Conservation (phyloP, 2,329 filamentous ascomycete species). For the Cercospora sesami region DNA sequence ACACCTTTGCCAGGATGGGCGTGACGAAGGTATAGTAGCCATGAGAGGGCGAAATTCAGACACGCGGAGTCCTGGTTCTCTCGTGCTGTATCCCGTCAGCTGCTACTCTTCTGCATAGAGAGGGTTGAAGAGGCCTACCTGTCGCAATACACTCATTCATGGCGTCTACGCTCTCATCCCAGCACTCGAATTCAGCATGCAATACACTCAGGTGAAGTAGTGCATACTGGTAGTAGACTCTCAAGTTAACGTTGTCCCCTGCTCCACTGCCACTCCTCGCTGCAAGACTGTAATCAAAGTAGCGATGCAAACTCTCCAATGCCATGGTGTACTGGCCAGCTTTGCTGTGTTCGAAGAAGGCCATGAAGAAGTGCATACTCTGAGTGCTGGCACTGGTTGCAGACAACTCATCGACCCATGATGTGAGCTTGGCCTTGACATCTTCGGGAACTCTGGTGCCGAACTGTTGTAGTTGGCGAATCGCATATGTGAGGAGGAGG, state of each 20-base stretch:
- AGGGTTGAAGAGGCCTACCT: constrained; percentile 27
- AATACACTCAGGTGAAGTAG: constrained; percentile 89
- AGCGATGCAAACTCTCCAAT: constrained; percentile 87
- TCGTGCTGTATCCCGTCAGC: constrained; percentile 56
- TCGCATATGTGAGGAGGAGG: constrained; percentile 76
- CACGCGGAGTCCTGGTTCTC: constrained; percentile 92
- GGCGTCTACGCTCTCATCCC: constrained; percentile 83
- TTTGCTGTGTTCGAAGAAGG: constrained; percentile 86
- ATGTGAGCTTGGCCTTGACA: constrained; percentile 68
- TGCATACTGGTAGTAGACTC: constrained; percentile 85
- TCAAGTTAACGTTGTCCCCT: constrained; percentile 25
- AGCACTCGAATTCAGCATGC: constrained; percentile 92
- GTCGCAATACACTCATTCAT: constrained; percentile 95
- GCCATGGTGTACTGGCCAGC: constrained; percentile 86
- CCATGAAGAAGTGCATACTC: constrained; percentile 38
- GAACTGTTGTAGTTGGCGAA: constrained; percentile 80
- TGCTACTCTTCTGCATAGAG: not conserved
- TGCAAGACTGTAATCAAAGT: constrained; percentile 81
- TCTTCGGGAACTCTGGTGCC: constrained; percentile 75
- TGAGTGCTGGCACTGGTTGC: constrained; percentile 30
- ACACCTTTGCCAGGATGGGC: constrained; percentile 64
- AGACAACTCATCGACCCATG: constrained; percentile 33
- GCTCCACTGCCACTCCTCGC: constrained; percentile 19
- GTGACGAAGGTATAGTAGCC: constrained; percentile 93
- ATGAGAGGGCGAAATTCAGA: constrained; percentile 91